Conservation (phyloP, 208 protist genomes). For the Porcisia deanei region DNA sequence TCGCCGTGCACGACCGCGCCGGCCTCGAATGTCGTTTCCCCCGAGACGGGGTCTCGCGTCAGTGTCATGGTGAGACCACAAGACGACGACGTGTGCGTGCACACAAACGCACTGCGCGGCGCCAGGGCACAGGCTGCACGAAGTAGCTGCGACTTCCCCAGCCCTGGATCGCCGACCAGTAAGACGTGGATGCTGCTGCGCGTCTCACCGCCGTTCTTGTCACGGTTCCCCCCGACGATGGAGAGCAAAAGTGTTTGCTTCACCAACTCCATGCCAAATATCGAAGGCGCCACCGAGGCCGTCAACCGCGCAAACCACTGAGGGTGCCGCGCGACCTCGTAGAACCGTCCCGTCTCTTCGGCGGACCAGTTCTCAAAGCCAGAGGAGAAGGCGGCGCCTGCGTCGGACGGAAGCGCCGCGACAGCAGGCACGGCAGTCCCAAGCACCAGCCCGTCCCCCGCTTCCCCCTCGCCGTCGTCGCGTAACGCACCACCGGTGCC, state of each 20-base stretch:
- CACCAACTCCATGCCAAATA: slow-evolving; percentile 97
- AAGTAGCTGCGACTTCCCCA: slow-evolving; percentile 98
- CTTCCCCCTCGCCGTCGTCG: neutral
- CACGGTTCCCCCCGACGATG: slow-evolving; percentile 93
- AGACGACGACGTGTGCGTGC: slow-evolving; percentile 97
- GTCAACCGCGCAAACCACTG: slow-evolving; percentile 89
- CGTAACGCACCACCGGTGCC: neutral
- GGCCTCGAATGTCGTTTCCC: slow-evolving; percentile 97
- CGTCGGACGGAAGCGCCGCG: neutral
- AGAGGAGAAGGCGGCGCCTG: neutral
- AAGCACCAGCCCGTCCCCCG: neutral
- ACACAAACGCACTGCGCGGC: slow-evolving; percentile 98
- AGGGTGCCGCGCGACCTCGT: slow-evolving; percentile 89
- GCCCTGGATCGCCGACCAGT: slow-evolving; percentile 96
- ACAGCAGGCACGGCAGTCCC: neutral
- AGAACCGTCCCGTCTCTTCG: slow-evolving; percentile 73
- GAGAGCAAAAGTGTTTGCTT: slow-evolving; percentile 96
- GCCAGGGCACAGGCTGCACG: slow-evolving; percentile 89
- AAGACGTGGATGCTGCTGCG: slow-evolving; percentile 95
- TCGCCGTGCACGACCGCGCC: slow-evolving; percentile 98
- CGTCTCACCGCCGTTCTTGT: slow-evolving; percentile 45
- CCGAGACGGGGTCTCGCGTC: slow-evolving; percentile 83
- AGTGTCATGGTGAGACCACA: slow-evolving; percentile 98
- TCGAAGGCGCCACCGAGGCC: slow-evolving; percentile 95
- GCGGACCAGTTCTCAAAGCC: slow-evolving; percentile 39